A percentile compares a stretch with the other conserved stretches of the same genome.
phyloP scores from a whole-genome alignment of 75 land plant species.

The Sequoia sempervirens region DNA sequence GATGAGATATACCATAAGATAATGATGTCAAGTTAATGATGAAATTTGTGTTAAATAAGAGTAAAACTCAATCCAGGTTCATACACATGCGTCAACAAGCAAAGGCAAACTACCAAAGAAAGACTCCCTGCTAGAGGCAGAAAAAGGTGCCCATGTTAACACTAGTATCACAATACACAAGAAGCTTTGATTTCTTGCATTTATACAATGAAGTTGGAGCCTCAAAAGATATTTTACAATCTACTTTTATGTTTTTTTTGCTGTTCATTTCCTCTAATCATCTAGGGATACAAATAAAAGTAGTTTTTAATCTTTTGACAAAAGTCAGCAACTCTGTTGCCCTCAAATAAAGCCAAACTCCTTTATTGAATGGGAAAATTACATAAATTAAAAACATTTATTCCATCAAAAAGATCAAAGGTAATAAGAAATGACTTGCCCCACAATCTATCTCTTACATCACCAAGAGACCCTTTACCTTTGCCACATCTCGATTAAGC shows the following conservation, averaged over 20 bases:
- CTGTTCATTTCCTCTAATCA: not conserved
- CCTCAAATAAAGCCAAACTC: not conserved
- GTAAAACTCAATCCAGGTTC: not conserved
- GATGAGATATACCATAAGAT: not conserved
- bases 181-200: not conserved
- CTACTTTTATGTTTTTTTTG: not conserved
- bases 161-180: not conserved
- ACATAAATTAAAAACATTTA: not conserved
- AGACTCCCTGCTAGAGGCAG: not conserved
- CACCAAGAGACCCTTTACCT: conserved; percentile 13
- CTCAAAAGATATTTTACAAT: not conserved
- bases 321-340: not conserved
- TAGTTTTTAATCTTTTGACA: not conserved
- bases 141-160: not conserved
- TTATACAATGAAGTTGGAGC: not conserved
- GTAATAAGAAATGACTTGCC: too few species aligned
- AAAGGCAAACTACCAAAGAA: not conserved
- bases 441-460: too few species aligned
- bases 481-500: conserved; percentile 62
- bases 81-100: not conserved
- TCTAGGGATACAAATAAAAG: not conserved
- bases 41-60: not conserved
- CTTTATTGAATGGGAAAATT: not conserved
- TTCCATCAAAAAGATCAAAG: not conserved
- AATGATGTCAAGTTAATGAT: not conserved